Conservation (phyloP, 2,329 filamentous ascomycete genomes). For the Berkeleyomyces rouxiae region DNA sequence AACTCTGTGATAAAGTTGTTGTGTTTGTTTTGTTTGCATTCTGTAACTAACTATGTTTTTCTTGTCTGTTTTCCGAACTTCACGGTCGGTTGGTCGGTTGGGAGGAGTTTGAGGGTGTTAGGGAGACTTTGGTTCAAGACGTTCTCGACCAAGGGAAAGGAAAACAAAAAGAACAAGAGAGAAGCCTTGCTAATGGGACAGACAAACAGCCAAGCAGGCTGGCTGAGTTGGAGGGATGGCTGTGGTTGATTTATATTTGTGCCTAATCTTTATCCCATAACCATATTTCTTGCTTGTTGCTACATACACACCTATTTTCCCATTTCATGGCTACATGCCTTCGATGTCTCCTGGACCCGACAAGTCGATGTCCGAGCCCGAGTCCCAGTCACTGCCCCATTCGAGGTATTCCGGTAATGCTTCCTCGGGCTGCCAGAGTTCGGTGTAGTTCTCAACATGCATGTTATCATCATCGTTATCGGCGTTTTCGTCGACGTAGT, state of each 20-base stretch:
- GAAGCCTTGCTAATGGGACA: not conserved
- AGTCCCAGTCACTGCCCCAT: conserved; percentile 1
- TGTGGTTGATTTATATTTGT: not conserved
- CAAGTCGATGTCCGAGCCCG: not conserved
- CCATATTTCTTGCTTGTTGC: not conserved
- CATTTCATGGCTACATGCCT: not conserved
- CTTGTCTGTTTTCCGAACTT: conserved; percentile 3
- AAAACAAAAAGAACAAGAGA: not conserved
- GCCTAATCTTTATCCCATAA: not conserved
- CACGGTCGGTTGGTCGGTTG: not conserved
- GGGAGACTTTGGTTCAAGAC: not conserved
- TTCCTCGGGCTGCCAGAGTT: not conserved
- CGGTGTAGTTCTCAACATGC: not conserved
- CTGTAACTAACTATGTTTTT: conserved; percentile 3
- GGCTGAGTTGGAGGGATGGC: not conserved
- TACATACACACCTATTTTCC: not conserved
- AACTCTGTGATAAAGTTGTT: conserved; percentile 1
- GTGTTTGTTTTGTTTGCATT: conserved; percentile 6
- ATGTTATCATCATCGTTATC: not conserved
- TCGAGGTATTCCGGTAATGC: not conserved
- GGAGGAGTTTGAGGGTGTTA: not conserved
- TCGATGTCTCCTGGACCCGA: not conserved
- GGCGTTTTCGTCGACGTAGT: not conserved
- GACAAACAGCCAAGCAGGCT: not conserved
- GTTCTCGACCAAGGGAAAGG: not conserved